Evolutionary conservation across 2,329 filamentous ascomycete genomes (phyloP), one percentile per base, ranked within the genome.

Genomic region (Colletotrichum liriopes): DNA sequence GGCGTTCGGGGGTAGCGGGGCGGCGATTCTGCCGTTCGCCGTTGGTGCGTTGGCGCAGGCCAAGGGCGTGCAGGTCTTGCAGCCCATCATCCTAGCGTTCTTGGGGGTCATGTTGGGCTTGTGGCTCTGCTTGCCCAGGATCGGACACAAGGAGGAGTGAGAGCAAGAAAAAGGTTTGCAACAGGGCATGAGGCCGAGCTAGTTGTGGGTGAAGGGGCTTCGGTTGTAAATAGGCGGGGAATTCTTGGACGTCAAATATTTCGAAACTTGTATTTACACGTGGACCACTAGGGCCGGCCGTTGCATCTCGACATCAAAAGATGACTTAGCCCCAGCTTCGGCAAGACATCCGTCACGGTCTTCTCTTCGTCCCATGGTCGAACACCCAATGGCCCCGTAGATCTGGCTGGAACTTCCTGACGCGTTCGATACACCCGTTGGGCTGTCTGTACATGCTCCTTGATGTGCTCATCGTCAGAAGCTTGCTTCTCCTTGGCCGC

Each of bases 1-100:
- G 1, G 93, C 93, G 0, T 91, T 95, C 79, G 94, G 94, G 0
- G 92, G 93, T 0, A 88, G 87, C 32, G 94, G 94, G 1, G 93
- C 92, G 0, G 92, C 93, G 0, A 78, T 91, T n/a, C 75, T 93
- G 82, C 85, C 92, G 70, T 84, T 94, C 84, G 87, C 89, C 0
- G 90, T 93, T 0, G 92, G 92, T 6, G 90, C 90, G 1, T 87
- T 94, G 76, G 91, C 92, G 2, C 85, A 89, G 75, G 82, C 82
- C 1, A 86, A 83, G 73, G 89, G 89, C 0, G 88, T 91, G 2
- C 81, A 85, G 74, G 87, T 87, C 5, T 77, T 92, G 47, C 89
- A 91, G 74, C 88, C 89, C 0, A 84, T 91, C 35, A 82, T 90
- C 11, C 79, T 91, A n/a, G 85, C 83, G 0, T 75, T 90, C 29